Conservation (phyloP, 2,329 filamentous ascomycete species). For the Cladosporium sp. region DNA sequence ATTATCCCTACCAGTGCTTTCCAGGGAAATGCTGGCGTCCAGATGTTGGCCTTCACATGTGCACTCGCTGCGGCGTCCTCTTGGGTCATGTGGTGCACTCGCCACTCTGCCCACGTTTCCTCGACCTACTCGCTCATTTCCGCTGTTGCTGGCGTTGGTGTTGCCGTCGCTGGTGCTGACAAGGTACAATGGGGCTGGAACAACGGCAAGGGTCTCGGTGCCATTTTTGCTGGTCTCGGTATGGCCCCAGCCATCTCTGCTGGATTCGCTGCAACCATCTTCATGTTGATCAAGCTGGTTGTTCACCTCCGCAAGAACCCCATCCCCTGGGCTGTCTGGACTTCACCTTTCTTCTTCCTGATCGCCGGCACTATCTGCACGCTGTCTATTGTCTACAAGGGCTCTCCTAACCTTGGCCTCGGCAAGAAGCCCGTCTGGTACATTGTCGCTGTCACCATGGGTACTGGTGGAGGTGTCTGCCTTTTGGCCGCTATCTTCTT, state of each 20-base stretch:
- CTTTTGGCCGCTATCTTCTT: constrained; percentile 41
- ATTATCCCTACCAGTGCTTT: constrained; percentile 52
- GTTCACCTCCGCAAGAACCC: constrained; percentile 49
- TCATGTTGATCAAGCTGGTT: constrained; percentile 46
- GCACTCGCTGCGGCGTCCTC: constrained; percentile 43
- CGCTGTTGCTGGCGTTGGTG: constrained; percentile 56
- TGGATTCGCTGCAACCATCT: constrained; percentile 47
- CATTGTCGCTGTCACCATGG: constrained; percentile 50
- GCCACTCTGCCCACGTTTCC: constrained; percentile 54
- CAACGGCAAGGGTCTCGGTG: constrained; percentile 41
- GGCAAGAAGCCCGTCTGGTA: constrained; percentile 39
- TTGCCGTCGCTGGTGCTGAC: constrained; percentile 49
- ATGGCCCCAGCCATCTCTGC: constrained; percentile 48
- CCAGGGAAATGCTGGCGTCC: constrained; percentile 41
- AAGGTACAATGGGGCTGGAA: constrained; percentile 41
- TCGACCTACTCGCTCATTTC: constrained; percentile 60
- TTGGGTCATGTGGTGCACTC: constrained; percentile 56
- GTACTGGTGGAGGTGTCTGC: constrained; percentile 32
- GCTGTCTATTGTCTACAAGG: constrained; percentile 57
- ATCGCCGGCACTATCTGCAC: constrained; percentile 47
- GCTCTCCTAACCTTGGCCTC: constrained; percentile 41
- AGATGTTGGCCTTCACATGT: constrained; percentile 44
- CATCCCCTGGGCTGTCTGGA: constrained; percentile 46
- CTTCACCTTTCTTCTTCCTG: constrained; percentile 48
- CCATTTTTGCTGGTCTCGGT: constrained; percentile 40